Conservation (phyloP, 2,329 filamentous ascomycete genomes). For the Fusarium globosum region DNA sequence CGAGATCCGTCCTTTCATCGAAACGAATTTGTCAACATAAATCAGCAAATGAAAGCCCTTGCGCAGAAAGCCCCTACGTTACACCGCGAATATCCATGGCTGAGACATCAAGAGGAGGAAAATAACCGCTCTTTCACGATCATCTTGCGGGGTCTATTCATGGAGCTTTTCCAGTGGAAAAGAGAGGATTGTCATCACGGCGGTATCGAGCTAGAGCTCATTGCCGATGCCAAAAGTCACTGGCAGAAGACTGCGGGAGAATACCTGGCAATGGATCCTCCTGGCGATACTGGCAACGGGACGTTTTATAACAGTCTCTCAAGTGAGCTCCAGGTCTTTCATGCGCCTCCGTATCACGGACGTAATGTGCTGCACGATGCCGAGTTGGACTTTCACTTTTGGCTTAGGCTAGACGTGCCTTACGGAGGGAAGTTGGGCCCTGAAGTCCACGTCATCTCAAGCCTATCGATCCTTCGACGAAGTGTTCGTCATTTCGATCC, state of each 20-base stretch:
- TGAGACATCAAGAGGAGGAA: background rate
- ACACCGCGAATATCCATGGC: background rate
- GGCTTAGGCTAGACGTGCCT: background rate
- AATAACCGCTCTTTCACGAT: background rate
- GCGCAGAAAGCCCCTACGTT: accelerated
- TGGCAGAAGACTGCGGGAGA: background rate
- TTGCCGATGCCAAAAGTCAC: background rate
- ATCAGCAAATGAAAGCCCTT: background rate
- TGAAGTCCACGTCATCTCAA: background rate
- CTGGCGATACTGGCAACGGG: accelerated
- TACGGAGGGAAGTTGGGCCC: background rate
- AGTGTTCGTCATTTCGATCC: background rate
- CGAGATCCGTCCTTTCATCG: background rate
- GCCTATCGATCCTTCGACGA: background rate
- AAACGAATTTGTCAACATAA: accelerated
- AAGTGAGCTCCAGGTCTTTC: background rate
- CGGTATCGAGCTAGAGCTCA: background rate
- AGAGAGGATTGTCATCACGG: background rate
- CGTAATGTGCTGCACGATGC: background rate
- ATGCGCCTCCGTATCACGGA: background rate
- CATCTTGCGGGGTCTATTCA: background rate
- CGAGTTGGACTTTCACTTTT: background rate
- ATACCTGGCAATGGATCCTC: background rate
- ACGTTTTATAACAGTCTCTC: background rate
- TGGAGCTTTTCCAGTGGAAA: background rate